Base-by-base conservation (phyloP, 208 protist species). In the Acanthamoeba triangularis region DNA sequence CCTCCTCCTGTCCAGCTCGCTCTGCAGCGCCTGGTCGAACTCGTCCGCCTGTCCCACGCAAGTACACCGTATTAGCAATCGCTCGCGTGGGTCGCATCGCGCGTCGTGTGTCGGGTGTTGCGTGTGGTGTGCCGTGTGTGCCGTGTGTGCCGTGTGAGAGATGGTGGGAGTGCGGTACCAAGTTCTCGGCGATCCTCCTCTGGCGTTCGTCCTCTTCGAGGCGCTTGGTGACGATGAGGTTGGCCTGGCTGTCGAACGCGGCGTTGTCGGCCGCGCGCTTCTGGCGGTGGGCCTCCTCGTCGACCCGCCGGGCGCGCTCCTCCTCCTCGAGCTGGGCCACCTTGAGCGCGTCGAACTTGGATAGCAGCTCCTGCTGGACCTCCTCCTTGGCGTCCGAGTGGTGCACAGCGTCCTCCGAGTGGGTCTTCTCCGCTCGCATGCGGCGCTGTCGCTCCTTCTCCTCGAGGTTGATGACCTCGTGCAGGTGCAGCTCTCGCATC, bases 331-430 rank as follows among this genome's bases (percentile, higher is more conserved):
- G 52, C 61, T 52, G 18, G 54, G 85, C 28, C 30, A 92, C 61
- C 30, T 67, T 69, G 59, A 65, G 14, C 14, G 35, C 0, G 56
- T 92, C 85, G 23, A 92, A 65, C 61, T 92, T 92, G 52, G 85
- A 92, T 0, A 92, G 44, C 23, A 92, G 85, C 85, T 92, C 85
- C 14, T 13, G 49, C 59, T 92, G 85, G 20, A 92, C 85, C 20
- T 65, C 54, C 61, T 92, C 85, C 56, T 92, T 92, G 85, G 85
- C 85, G 37, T 92, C 85, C 33, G 85, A 92, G 85, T 52, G 37
- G 85, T 92, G 85, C 35, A 92, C 85, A 14, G 52, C 85, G 44
- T 92, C 85, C 85, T 92, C 85, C n/a, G 85, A 92, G 61, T 92
- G 85, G 8, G 85, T 92, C 85, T 92, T 92, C 85, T 92, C 85